A percentile compares a stretch with the other conserved stretches of the same genome.
Evolutionary conservation across 768 basidiomycete species (phyloP).

Genomic region (Boletus reticulatus): DNA sequence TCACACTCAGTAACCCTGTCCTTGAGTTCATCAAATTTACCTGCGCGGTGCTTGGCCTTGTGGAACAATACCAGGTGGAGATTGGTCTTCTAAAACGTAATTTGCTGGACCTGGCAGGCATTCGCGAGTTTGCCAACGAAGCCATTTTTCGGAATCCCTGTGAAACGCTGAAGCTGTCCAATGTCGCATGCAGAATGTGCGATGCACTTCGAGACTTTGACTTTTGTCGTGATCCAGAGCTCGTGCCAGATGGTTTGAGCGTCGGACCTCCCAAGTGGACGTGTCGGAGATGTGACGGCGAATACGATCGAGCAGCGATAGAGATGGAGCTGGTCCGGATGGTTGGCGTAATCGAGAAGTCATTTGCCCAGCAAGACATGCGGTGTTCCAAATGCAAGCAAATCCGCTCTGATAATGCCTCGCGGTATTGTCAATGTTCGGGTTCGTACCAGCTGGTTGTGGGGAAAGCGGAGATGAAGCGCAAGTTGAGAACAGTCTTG

Average conservation of each 20-base stretch:
- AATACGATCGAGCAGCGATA: constrained; percentile 87
- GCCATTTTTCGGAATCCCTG: constrained; percentile 91
- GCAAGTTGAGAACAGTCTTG: constrained; percentile 76
- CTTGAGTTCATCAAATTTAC: constrained; percentile 89
- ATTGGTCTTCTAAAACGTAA: constrained; percentile 87
- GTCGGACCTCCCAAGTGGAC: constrained; percentile 58
- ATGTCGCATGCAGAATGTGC: constrained; percentile 87
- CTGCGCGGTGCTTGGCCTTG: constrained; percentile 78
- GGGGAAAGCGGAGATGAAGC: constrained; percentile 67
- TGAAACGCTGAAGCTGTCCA: constrained; percentile 77
- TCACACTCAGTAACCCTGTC: constrained; percentile 72
- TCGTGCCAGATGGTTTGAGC: constrained; percentile 57
- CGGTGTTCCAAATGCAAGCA: constrained; percentile 88
- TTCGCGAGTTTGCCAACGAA: constrained; percentile 84
- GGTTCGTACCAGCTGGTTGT: constrained; percentile 75
- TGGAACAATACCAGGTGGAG: constrained; percentile 81
- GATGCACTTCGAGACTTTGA: constrained; percentile 89
- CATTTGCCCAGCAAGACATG: constrained; percentile 87
- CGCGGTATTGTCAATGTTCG: constrained; percentile 84
- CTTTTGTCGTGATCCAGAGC: constrained; percentile 88
- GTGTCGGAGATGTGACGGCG: constrained; percentile 71
- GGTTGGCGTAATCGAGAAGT: constrained; percentile 64
- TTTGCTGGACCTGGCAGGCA: constrained; percentile 80
- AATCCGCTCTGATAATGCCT: constrained; percentile 85
- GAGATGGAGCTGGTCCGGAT: constrained; percentile 83